Conservation (phyloP, 148 eudicot genomes). For the Hydrangea macrophylla region DNA sequence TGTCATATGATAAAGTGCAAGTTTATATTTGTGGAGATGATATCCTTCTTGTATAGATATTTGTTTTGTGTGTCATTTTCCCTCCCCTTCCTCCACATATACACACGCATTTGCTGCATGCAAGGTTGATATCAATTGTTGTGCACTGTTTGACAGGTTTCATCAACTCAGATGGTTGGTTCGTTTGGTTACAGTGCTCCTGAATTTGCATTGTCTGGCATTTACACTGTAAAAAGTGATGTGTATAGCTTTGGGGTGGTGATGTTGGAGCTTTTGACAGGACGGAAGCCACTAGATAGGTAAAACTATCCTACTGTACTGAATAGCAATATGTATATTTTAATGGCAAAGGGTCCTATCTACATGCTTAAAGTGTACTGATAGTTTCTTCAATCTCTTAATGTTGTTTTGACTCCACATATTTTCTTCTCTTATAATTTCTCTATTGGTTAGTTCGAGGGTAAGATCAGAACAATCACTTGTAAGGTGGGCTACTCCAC, state of each 20-base stretch:
- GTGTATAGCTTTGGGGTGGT: conserved; percentile 99
- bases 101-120: neutral
- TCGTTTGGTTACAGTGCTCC: conserved; percentile 99
- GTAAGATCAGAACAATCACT: conserved; percentile 93
- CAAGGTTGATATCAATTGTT: neutral
- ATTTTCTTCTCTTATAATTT: conserved; percentile 3
- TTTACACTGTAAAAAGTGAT: conserved; percentile 93
- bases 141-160: conserved; percentile 50
- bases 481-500: conserved; percentile 98
- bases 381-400: neutral
- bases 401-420: conserved; percentile 5
- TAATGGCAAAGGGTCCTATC: too few relatives aligned
- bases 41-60: neutral
- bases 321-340: too few relatives aligned
- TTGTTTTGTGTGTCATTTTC: neutral
- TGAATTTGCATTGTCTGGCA: conserved; percentile 92
- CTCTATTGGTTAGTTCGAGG: conserved; percentile 58
- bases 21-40: neutral
- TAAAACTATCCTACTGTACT: conserved; percentile 22
- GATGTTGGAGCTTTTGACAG: conserved; percentile 96
- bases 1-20: too few relatives aligned
- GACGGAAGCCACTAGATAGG: conserved; percentile 98
- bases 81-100: neutral
- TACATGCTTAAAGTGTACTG: neutral
- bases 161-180: conserved; percentile 87